A percentile compares a stretch with the other conserved stretches of the same genome.
phyloP scores from a whole-genome alignment of 2,329 filamentous ascomycete genomes.

The Hirsutella rhossiliensis region DNA sequence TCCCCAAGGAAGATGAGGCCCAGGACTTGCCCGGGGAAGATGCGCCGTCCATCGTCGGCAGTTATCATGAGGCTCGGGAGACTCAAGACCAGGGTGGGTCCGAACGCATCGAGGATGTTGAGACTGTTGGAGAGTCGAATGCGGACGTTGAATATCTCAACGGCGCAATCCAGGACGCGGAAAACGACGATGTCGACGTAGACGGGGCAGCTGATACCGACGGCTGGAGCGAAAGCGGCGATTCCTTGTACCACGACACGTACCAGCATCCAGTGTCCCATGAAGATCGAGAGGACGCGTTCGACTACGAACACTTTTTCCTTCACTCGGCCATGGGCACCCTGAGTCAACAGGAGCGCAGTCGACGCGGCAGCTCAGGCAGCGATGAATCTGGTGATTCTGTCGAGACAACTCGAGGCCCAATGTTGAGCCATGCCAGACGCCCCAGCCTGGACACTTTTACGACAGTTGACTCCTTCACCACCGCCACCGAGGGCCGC shows the following conservation, averaged over 20 bases:
- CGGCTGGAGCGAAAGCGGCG: slow-evolving; percentile 48
- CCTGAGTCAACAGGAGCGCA: slow-evolving; percentile 35
- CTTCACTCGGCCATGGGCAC: slow-evolving; percentile 83
- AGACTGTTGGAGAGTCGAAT: not conserved
- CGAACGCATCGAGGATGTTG: not conserved
- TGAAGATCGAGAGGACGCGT: slow-evolving; percentile 87
- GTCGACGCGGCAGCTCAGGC: slow-evolving; percentile 26
- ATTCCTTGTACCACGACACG: slow-evolving; percentile 51
- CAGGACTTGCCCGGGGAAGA: slow-evolving; percentile 4
- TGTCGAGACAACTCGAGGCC: slow-evolving; percentile 47
- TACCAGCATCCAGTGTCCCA: slow-evolving; percentile 57
- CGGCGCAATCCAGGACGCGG: not conserved
- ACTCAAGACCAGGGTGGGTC: not conserved
- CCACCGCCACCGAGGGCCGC: slow-evolving; percentile 41
- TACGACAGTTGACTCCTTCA: slow-evolving; percentile 33
- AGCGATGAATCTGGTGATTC: slow-evolving; percentile 50
- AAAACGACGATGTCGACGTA: not conserved
- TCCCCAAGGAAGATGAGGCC: slow-evolving; percentile 1
- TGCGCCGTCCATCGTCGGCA: not conserved
- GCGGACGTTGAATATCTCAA: not conserved
- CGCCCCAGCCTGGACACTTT: slow-evolving; percentile 38
- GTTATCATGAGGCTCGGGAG: slow-evolving; percentile 1
- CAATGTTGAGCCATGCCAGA: slow-evolving; percentile 15
- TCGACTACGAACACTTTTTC: slow-evolving; percentile 95
- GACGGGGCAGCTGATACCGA: slow-evolving; percentile 2